These are phyloP conservation scores for Mesotaenium endlicherianum DNA, from an alignment of 139 green algal species.

Conservation along the genomic window DNA sequence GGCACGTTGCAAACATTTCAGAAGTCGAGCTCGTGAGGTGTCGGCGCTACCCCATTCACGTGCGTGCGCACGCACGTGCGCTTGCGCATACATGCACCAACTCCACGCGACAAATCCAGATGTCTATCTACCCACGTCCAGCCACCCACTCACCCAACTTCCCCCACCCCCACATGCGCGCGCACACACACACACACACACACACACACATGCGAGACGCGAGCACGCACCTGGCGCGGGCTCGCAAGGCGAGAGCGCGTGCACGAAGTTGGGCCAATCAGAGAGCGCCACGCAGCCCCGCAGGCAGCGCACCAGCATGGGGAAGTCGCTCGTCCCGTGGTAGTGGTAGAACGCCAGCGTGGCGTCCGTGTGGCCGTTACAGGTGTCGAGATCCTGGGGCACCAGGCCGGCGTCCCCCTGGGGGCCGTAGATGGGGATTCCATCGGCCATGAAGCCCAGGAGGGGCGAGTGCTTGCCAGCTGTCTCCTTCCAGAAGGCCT, in stretches of 20 bases:
- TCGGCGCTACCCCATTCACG: too few relatives aligned
- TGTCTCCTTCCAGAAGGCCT: neutral
- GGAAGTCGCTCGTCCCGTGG: neutral
- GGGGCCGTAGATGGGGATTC: conserved; percentile 3
- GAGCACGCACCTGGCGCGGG: neutral
- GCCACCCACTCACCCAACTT: neutral
- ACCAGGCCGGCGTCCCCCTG: neutral
- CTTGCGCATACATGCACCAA: too few relatives aligned
- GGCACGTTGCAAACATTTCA: too few relatives aligned
- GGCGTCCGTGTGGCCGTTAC: neutral
- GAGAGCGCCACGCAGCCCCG: neutral
- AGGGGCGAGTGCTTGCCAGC: neutral
- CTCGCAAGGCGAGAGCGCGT: neutral
- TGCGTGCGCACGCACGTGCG: too few relatives aligned
- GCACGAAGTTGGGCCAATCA: neutral
- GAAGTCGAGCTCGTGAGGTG: too few relatives aligned
- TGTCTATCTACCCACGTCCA: too few relatives aligned
- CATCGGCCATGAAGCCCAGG: neutral
- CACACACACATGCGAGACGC: too few relatives aligned
- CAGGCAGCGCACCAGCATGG: neutral
- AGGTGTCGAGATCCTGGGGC: neutral
- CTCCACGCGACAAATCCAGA: too few relatives aligned
- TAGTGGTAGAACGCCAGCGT: conserved; percentile 4
- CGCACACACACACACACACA: neutral
- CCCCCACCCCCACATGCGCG: neutral